Base-by-base conservation (phyloP, 495 filamentous ascomycete species). In the Lichenothelia convexa region DNA sequence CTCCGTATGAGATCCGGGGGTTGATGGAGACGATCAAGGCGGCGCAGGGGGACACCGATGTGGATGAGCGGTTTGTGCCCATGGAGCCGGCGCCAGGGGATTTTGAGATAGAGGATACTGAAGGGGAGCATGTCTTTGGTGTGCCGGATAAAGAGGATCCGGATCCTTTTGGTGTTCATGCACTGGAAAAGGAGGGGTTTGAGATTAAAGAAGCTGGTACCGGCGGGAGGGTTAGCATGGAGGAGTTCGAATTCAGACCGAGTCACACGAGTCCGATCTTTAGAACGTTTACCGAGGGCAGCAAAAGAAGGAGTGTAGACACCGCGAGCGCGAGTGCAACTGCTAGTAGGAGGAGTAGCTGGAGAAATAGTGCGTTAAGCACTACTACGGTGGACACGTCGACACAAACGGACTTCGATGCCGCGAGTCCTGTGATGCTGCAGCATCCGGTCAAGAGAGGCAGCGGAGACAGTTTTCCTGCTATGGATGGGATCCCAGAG, bases 131-230 rank as follows among this genome's bases (percentile, higher is more conserved):
- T 16, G 46, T 58, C 5, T 93, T 93, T 53, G 83, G 85, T 3
- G 60, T 93, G 12, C 85, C 84, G 2, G 73, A 75, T 30, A 52
- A 60, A 2, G 77, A 83, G 30, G 78, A 83, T 39, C 83, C 85
- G 19, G 85, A 93, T 52, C 85, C 85, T 11, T 93, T 77, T 49
- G 85, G 85, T 15, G 80, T 93, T 16, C 70, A 80, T 20, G 83
- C 85, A 20, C 58, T 93, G 26, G 78, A 89, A 55, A 73, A 78
- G 45, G 75, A 78, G 45, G 85, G 85, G 6, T 62, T 93, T 32
- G 78, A 84, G 46, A 86, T 93, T 45, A 67, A 78, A 30, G 85
- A 92, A 61, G 84, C 84, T 12, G 82, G 81, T 15, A 76, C 78
- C 2, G 68, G 68, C 30, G 53, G 62, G 16, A 63, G 80, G 24